Evolutionary conservation across 192 early-diverging fungal species (phyloP).

Genomic region (Chytriomyces hyalinus): DNA sequence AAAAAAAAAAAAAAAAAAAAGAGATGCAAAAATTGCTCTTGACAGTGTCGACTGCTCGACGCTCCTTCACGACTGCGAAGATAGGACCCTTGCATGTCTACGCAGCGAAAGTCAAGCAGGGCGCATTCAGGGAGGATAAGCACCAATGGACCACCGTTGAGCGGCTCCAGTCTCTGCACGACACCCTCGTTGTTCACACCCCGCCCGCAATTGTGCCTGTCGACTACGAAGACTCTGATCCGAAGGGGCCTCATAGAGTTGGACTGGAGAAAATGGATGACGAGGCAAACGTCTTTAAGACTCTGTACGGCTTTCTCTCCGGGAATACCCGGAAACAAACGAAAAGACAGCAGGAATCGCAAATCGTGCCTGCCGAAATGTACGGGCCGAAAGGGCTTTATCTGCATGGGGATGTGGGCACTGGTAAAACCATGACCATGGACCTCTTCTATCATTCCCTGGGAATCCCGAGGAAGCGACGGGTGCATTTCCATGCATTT

Average conservation of each 20-base stretch:
- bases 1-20: too few species aligned
- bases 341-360: not conserved
- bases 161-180: slow-evolving; percentile 69
- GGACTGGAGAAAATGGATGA: slow-evolving; percentile 31
- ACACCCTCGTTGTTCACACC: slow-evolving; percentile 61
- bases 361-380: not conserved
- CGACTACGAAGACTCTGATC: slow-evolving; percentile 11
- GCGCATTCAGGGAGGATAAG: slow-evolving; percentile 65
- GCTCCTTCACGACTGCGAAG: too few species aligned
- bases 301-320: not conserved
- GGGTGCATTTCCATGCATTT: slow-evolving; percentile 97
- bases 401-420: slow-evolving; percentile 58
- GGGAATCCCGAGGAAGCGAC: slow-evolving; percentile 71
- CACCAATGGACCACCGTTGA: slow-evolving; percentile 73
- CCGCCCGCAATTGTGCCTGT: slow-evolving; percentile 45
- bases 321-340: not conserved
- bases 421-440: slow-evolving; percentile 96
- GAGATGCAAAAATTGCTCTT: too few species aligned
- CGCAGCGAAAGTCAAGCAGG: slow-evolving; percentile 50
- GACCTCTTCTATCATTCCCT: slow-evolving; percentile 91
- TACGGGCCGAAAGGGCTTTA: slow-evolving; percentile 52
- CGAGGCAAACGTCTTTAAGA: slow-evolving; percentile 23
- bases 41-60: too few species aligned
- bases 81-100: slow-evolving; percentile 38
- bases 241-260: slow-evolving; percentile 12